Base-by-base conservation (phyloP, 352 stramenopile genomes). In the Peronospora tabacina region DNA sequence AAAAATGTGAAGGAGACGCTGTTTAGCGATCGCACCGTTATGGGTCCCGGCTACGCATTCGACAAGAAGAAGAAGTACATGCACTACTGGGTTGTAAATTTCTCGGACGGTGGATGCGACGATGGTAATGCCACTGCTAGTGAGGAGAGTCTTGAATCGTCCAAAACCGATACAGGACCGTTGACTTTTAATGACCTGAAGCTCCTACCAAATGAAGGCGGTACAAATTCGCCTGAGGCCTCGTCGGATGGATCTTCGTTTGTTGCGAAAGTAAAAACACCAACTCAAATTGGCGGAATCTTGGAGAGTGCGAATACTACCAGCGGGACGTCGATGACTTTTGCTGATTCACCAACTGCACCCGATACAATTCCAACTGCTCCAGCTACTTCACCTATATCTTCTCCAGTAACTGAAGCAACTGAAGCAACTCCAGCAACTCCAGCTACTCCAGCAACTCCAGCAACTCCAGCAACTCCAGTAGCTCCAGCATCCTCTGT, bases 71-170 rank as follows among this genome's bases (percentile, higher is more conserved):
- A 29, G 34, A 68, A 62, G 44, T 66, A 60, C 42, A 51, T 65
- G 48, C 61, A 74, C 54, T 74, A 62, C 52, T 74, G 65, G 65
- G 58, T 47, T 3, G 57, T 68, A 20, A 58, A 66, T 52, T 74
- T 69, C 32, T 59, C 61, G 16, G 47, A 52, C 12, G 61, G 53
- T 7, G 47, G 52, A 35, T 74, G 65, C 42, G 60, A 55, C 30
- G 48, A 64, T 29, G 44, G 44, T 29, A 44, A 43, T 36, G 43
- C 17, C 4, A 41, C 58, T 5, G 34, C 13, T 44, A 26, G 22
- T 6, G 22, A 26, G 22, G 22, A 26, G 22, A 2, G 3, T 6
- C 5, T 6, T 36, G 30, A 36, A 36, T 17, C 1, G 13, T 11
- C 36, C 37, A 1, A 11, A 16, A 36, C 4, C n/a, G n/a, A 5